Conservation (phyloP, 208 protist genomes). For the Angomonas ambiguus region DNA sequence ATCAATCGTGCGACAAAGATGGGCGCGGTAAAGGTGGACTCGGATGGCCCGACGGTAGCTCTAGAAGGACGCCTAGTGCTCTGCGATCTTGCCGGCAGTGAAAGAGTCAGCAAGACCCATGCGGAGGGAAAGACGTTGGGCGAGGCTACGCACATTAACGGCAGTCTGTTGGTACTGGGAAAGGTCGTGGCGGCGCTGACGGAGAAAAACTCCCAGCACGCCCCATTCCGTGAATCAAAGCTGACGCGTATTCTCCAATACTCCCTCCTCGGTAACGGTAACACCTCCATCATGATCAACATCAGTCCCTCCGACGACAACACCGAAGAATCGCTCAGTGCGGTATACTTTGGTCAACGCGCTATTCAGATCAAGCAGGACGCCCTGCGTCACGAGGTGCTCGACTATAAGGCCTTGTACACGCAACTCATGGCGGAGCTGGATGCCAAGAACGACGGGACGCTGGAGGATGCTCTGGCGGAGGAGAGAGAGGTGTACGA, state of each 20-base stretch:
- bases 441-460: constrained; percentile 82
- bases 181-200: constrained; percentile 85
- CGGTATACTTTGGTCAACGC: constrained; percentile 89
- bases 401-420: constrained; percentile 89
- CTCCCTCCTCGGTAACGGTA: constrained; percentile 88
- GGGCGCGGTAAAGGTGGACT: constrained; percentile 22
- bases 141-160: constrained; percentile 97
- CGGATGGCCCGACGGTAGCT: constrained; percentile 26
- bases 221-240: constrained; percentile 90
- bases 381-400: constrained; percentile 85
- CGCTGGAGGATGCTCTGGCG: constrained; percentile 51
- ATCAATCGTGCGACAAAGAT: constrained; percentile 70
- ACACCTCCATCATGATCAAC: constrained; percentile 89
- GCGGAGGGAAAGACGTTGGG: constrained; percentile 89
- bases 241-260: constrained; percentile 93
- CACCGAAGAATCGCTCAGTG: constrained; percentile 83
- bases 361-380: constrained; percentile 92
- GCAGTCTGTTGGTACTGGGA: constrained; percentile 91
- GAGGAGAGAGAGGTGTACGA: constrained; percentile 79
- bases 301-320: constrained; percentile 82
- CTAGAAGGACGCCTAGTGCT: constrained; percentile 90
- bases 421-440: constrained; percentile 84
- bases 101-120: constrained; percentile 90
- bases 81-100: constrained; percentile 97
- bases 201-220: constrained; percentile 73